phyloP scores from a whole-genome alignment of 1,139 yeast genomes.

The Suhomyces anneliseae region DNA sequence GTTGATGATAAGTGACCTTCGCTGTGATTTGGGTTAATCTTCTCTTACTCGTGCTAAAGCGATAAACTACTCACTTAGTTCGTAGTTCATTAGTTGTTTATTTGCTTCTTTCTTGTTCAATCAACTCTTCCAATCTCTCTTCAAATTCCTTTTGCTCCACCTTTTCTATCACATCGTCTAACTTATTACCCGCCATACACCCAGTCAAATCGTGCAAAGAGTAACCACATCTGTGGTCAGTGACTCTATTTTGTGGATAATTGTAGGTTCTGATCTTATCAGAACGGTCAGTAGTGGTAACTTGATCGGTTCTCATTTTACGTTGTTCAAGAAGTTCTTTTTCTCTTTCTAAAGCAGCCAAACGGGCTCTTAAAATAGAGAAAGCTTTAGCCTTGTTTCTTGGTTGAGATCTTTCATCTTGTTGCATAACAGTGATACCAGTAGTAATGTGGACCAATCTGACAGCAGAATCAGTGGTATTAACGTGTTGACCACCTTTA shows the following conservation, averaged over 20 bases:
- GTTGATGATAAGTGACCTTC: too few species aligned
- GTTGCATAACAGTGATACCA: slow-evolving; percentile 86
- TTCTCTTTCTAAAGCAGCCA: slow-evolving; percentile 77
- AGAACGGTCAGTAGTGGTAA: slow-evolving; percentile 82
- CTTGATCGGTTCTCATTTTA: slow-evolving; percentile 75
- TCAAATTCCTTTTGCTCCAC: slow-evolving; percentile 25
- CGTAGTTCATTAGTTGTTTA: too few species aligned
- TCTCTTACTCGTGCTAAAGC: too few species aligned
- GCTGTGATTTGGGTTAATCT: too few species aligned
- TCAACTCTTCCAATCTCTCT: slow-evolving; percentile 21
- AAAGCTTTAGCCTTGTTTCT: slow-evolving; percentile 94
- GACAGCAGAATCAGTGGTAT: slow-evolving; percentile 97
- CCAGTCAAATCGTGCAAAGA: slow-evolving; percentile 80
- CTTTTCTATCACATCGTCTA: slow-evolving; percentile 49
- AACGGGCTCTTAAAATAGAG: slow-evolving; percentile 72
- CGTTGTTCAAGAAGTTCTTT: slow-evolving; percentile 66
- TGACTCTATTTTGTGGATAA: slow-evolving; percentile 86
- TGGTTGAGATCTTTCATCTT: slow-evolving; percentile 95
- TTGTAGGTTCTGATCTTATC: slow-evolving; percentile 95
- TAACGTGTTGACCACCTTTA: slow-evolving; percentile 98
- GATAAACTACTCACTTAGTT: too few species aligned
- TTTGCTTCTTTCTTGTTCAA: slow-evolving; percentile 10
- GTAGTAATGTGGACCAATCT: slow-evolving; percentile 90
- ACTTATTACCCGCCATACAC: slow-evolving; percentile 67
- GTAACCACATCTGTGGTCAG: slow-evolving; percentile 88